Conservation (phyloP, 805 yeast genomes). For the Teunomyces barrocoloradensis region DNA sequence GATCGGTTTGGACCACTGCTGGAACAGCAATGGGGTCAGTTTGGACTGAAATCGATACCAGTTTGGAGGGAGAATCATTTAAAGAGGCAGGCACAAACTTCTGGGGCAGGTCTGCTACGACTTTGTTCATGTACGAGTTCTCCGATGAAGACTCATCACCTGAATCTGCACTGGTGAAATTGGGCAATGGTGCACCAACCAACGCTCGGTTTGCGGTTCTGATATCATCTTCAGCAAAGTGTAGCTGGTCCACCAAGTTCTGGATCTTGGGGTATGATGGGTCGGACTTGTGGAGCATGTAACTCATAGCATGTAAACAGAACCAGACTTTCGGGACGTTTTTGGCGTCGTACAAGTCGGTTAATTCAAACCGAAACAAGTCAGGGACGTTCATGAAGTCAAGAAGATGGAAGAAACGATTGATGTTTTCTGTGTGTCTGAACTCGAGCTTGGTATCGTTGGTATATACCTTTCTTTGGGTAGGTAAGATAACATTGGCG, state of each 20-base stretch:
- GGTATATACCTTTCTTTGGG: constrained; percentile 53
- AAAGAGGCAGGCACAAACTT: constrained; percentile 1
- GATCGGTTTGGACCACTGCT: constrained; percentile 4
- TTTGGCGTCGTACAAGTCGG: constrained; percentile 89
- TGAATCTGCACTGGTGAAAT: constrained; percentile 52
- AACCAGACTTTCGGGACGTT: constrained; percentile 92
- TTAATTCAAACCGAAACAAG: constrained; percentile 83
- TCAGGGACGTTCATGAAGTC: constrained; percentile 77
- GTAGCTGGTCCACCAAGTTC: constrained; percentile 58
- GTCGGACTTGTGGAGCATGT: constrained; percentile 59
- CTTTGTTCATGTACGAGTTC: constrained; percentile 16
- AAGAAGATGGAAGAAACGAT: constrained; percentile 70
- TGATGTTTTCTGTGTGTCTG: constrained; percentile 90
- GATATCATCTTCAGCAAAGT: constrained; percentile 68
- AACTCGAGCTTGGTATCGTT: constrained; percentile 64
- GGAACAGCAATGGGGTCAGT: not conserved
- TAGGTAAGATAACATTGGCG: constrained; percentile 69
- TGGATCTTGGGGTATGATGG: constrained; percentile 56
- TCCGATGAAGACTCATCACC: constrained; percentile 13
- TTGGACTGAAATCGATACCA: constrained; percentile 5
- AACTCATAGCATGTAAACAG: constrained; percentile 86
- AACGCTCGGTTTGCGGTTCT: constrained; percentile 66
- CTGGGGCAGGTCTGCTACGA: constrained; percentile 10
- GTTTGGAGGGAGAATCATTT: not conserved
- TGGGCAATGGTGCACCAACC: constrained; percentile 69